phyloP scores from a whole-genome alignment of 352 stramenopile species.

The Globisporangium megalacanthum region DNA sequence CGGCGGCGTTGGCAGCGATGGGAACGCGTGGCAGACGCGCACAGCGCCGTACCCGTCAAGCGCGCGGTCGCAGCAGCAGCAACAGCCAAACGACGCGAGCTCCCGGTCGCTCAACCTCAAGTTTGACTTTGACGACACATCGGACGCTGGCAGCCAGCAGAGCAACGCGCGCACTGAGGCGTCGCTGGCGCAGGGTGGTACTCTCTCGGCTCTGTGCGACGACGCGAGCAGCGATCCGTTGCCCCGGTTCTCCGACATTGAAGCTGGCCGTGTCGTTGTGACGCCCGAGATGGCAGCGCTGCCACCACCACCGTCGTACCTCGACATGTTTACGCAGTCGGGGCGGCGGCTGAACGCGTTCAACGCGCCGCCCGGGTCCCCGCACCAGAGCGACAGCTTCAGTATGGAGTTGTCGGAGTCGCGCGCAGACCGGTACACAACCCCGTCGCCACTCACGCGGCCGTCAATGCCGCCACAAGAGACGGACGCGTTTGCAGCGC shows the following conservation, averaged over 20 bases:
- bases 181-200: not conserved
- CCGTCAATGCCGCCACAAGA: constrained; percentile 4
- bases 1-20: not conserved
- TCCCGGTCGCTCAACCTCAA: constrained; percentile 11
- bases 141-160: constrained; percentile 11
- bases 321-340: constrained; percentile 32
- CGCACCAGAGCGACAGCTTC: constrained; percentile 8
- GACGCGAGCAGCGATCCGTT: constrained; percentile 3
- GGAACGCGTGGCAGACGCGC: constrained; percentile 13
- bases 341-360: constrained; percentile 14
- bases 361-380: constrained; percentile 9
- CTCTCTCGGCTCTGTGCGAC: not conserved
- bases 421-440: not conserved
- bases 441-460: constrained; percentile 1
- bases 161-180: constrained; percentile 8
- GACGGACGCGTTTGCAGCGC: constrained; percentile 6
- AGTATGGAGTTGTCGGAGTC: constrained; percentile 15
- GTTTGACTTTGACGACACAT: constrained; percentile 10
- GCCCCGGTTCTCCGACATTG: constrained; percentile 40
- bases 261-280: constrained; percentile 19
- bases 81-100: constrained; percentile 9
- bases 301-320: constrained; percentile 31
- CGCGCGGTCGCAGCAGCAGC: constrained; percentile 10
- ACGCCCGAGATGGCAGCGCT: constrained; percentile 20
- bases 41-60: constrained; percentile 9